These are phyloP conservation scores for Sicyos baderoa DNA, from an alignment of 306 rosid species.

Conservation along the genomic window DNA sequence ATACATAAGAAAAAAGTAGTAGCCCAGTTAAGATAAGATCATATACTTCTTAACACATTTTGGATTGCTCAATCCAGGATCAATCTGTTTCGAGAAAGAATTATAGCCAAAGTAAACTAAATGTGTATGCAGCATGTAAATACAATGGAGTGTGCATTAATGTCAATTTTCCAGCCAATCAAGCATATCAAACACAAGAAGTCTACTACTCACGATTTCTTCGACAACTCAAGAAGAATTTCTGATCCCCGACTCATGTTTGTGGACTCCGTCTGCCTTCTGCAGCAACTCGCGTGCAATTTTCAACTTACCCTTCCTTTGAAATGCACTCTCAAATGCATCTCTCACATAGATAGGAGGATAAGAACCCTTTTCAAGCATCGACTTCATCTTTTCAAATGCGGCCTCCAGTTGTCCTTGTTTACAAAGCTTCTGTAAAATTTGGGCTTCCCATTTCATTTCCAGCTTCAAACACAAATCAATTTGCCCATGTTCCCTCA, in stretches of 20 bases:
- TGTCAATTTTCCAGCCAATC: background rate
- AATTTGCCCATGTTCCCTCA: constrained; percentile 41
- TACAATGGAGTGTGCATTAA: too few species aligned
- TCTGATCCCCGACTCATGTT: background rate
- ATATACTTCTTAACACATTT: background rate
- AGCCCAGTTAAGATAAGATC: background rate
- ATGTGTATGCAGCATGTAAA: background rate
- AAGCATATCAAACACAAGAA: constrained; percentile 1
- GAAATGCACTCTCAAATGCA: constrained; percentile 39
- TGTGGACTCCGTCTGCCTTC: constrained; percentile 19
- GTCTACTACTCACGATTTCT: constrained; percentile 8
- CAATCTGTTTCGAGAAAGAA: background rate
- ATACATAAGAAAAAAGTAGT: background rate
- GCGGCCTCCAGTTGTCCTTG: constrained; percentile 46
- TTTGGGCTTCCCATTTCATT: constrained; percentile 45
- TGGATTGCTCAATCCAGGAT: constrained; percentile 8
- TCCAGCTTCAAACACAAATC: constrained; percentile 46
- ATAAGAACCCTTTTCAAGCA: constrained; percentile 44
- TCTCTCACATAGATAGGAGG: constrained; percentile 52
- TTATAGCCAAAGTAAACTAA: background rate
- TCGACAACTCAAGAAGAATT: background rate
- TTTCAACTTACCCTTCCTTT: constrained; percentile 39
- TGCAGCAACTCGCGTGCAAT: constrained; percentile 45
- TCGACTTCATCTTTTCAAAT: constrained; percentile 40
- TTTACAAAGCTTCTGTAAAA: constrained; percentile 50